Conservation (phyloP, 495 filamentous ascomycete species). For the Apiosordaria backusii region DNA sequence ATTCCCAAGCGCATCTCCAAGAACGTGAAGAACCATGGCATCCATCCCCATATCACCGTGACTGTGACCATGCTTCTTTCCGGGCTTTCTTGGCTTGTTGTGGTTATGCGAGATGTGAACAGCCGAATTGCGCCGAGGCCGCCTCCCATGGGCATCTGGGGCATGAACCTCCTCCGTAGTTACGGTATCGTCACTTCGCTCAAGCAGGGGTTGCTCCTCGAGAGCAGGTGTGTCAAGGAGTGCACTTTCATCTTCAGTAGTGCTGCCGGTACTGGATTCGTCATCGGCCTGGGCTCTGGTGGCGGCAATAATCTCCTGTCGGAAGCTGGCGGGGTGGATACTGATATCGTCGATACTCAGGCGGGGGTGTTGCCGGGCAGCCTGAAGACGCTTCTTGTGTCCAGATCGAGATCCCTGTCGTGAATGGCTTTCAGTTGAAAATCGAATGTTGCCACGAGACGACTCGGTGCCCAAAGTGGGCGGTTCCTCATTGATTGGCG, state of each 20-base stretch:
- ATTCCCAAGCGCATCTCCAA: constrained; percentile 95
- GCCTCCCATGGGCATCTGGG: constrained; percentile 26
- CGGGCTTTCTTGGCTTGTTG: constrained; percentile 64
- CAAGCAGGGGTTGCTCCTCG: constrained; percentile 48
- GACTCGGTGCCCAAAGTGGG: background rate
- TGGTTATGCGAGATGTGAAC: constrained; percentile 72
- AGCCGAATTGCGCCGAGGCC: constrained; percentile 38
- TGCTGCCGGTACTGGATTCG: constrained; percentile 49
- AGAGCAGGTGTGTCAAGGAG: constrained; percentile 25
- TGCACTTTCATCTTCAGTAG: constrained; percentile 47
- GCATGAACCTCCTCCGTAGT: constrained; percentile 22
- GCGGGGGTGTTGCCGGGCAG: constrained; percentile 48
- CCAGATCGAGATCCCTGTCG: constrained; percentile 12
- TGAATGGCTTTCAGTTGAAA: constrained; percentile 16
- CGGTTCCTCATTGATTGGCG: background rate
- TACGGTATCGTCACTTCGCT: constrained; percentile 15
- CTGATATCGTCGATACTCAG: constrained; percentile 67
- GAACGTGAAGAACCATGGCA: constrained; percentile 91
- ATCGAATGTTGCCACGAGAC: constrained; percentile 39
- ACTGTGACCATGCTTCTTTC: constrained; percentile 64
- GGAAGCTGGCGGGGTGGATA: constrained; percentile 83
- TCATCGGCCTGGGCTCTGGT: constrained; percentile 49
- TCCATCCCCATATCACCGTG: constrained; percentile 96
- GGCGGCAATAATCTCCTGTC: constrained; percentile 85
- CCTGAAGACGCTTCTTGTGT: constrained; percentile 51